These are phyloP conservation scores for Monosporozyma servazzii DNA, from an alignment of 805 yeast genomes.

Conservation along the genomic window DNA sequence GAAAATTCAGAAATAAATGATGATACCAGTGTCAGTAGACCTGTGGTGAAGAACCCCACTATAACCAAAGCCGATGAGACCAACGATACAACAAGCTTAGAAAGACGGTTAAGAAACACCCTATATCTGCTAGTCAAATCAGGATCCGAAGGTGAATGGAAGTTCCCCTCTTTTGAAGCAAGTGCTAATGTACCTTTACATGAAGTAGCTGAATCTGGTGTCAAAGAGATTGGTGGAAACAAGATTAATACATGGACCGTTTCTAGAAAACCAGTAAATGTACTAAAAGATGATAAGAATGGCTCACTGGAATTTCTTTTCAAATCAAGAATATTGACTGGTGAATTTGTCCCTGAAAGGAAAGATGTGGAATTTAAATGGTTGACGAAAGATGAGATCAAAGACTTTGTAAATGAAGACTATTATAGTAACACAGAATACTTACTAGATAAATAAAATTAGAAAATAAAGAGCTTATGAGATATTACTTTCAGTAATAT, in stretches of 20 bases:
- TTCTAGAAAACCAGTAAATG: constrained; percentile 80
- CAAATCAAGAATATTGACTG: constrained; percentile 83
- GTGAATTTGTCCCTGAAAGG: constrained; percentile 46
- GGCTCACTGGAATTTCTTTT: constrained; percentile 52
- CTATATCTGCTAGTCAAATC: constrained; percentile 62
- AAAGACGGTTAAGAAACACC: constrained; percentile 70
- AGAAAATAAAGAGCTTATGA: neutral
- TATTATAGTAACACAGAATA: constrained; percentile 48
- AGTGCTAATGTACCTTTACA: constrained; percentile 48
- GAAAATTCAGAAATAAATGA: constrained; percentile 35
- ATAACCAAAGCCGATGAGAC: constrained; percentile 64
- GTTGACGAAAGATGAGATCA: constrained; percentile 76
- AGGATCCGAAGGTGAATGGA: constrained; percentile 43
- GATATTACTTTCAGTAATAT: neutral
- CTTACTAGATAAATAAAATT: constrained; percentile 23
- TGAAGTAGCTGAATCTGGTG: constrained; percentile 63
- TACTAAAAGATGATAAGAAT: constrained; percentile 35
- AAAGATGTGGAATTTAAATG: constrained; percentile 53
- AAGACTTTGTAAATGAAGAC: constrained; percentile 38
- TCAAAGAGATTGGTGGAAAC: constrained; percentile 63
- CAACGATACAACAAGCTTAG: constrained; percentile 59
- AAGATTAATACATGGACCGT: constrained; percentile 80
- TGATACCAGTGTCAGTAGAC: constrained; percentile 30
- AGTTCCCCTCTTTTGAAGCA: constrained; percentile 62
- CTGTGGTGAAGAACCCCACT: constrained; percentile 63